phyloP scores from a whole-genome alignment of 805 yeast genomes.

The Candida silvicultrix region DNA sequence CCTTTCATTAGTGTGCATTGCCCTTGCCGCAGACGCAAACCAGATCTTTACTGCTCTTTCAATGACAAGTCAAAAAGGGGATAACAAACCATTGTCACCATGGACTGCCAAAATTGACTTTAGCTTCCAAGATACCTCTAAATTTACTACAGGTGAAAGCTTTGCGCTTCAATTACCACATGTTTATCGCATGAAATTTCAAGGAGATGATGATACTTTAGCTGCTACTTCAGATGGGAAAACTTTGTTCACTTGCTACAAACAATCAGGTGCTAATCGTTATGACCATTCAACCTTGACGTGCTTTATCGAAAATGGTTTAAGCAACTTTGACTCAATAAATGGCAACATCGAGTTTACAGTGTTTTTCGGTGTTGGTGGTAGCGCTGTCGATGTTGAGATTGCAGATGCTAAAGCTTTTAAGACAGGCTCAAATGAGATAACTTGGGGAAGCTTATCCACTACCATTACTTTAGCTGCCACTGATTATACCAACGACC shows the following conservation, averaged over 20 bases:
- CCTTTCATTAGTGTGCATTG: conserved; percentile 1
- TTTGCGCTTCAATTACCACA: conserved; percentile 23
- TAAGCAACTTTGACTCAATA: no score
- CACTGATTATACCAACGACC: conserved; percentile 8
- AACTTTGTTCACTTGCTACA: conserved; percentile 24
- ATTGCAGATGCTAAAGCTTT: conserved; percentile 25
- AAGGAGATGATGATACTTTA: conserved; percentile 13
- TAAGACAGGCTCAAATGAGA: conserved; percentile 21
- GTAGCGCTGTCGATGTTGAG: conserved; percentile 24
- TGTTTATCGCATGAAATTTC: conserved; percentile 29
- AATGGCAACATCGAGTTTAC: conserved; percentile 26
- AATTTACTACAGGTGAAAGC: conserved; percentile 19
- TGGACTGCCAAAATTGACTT: conserved; percentile 29
- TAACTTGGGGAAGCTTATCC: conserved; percentile 22
- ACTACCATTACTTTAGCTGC: conserved; percentile 23
- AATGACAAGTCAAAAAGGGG: conserved; percentile 5
- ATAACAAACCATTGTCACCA: conserved; percentile 22
- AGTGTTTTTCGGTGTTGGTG: conserved; percentile 29
- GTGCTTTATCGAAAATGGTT: conserved; percentile 22
- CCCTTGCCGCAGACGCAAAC: conserved; percentile 1
- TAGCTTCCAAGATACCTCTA: conserved; percentile 13
- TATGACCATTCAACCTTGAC: conserved; percentile 22
- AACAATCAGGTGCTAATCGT: conserved; percentile 28
- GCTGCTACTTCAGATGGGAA: conserved; percentile 21
- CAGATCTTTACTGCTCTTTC: conserved; percentile 4